phyloP scores from a whole-genome alignment of 352 stramenopile genomes.

The Phytopythium aichiense region DNA sequence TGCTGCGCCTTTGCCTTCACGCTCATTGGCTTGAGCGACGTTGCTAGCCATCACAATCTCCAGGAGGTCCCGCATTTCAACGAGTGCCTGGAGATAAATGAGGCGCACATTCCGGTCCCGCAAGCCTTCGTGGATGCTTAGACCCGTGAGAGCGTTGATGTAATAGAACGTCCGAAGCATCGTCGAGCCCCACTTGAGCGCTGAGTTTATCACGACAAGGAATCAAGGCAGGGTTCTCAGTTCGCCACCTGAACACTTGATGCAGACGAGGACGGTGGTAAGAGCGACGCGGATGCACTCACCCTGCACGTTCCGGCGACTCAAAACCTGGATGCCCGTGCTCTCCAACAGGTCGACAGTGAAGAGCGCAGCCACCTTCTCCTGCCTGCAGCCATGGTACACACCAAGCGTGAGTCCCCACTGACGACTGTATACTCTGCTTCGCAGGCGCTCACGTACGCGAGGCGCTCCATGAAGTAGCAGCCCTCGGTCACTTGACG shows the following conservation, averaged over 20 bases:
- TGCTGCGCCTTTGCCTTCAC: conserved; percentile 10
- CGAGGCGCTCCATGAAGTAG: conserved; percentile 74
- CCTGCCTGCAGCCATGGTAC: conserved; percentile 32
- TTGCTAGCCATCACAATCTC: conserved; percentile 34
- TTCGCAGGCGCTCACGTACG: conserved; percentile 30
- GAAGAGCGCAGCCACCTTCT: conserved; percentile 68
- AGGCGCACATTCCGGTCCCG: conserved; percentile 64
- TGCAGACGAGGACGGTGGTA: too few relatives aligned
- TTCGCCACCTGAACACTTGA: too few relatives aligned
- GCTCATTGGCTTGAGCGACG: conserved; percentile 13
- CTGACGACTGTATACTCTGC: not conserved
- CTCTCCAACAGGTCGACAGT: conserved; percentile 68
- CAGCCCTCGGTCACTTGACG: conserved; percentile 61
- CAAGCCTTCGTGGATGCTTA: conserved; percentile 45
- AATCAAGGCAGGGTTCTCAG: too few relatives aligned
- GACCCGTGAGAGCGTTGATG: conserved; percentile 62
- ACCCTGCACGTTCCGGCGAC: conserved; percentile 74
- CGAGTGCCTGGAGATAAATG: conserved; percentile 59
- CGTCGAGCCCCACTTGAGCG: conserved; percentile 75
- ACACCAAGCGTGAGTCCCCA: not conserved
- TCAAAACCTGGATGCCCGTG: conserved; percentile 70
- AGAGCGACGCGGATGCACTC: not conserved
- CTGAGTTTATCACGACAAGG: conserved; percentile 11
- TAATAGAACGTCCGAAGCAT: conserved; percentile 82
- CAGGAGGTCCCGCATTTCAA: conserved; percentile 68